Evolutionary conservation across 768 basidiomycete species (phyloP), one percentile per base, ranked within the genome.

Genomic region (Boletus huronensis): DNA sequence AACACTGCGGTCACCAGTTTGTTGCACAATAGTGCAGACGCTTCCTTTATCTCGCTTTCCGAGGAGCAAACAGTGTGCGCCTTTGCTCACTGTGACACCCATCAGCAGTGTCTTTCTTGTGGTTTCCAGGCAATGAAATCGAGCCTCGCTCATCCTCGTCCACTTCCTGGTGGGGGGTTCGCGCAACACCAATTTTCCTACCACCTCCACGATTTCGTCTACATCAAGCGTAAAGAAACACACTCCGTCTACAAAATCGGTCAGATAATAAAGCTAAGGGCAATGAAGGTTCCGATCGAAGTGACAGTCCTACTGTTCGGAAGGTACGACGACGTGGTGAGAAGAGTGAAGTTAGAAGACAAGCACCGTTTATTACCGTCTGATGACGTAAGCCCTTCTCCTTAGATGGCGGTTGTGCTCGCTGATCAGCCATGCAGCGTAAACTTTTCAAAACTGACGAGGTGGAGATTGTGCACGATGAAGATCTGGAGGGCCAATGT

Each of bases 171-270:
- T 34, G 69, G 69, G 40, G 78, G 77, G 6, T 71, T 78, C 26
- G 61, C 75, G 2, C 71, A 77, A 14, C 63, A 73, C 39, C 79
- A 79, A 3, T 64, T 73, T 10, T 57, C 63, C 0, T 90, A 83
- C 63, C 88, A 89, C 60, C 50, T 72, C 9, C 47, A 76, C 42
- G 88, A 89, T 57, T 88, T 82, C 55, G 76, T 87, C 10, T 89
- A 87, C 62, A 49, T 87, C 36, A 75, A 73, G 38, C 70, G 71
- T 16, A 55, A 67, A 34, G 52, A 61, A 14, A 58, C 59, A 11
- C 58, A 71, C 11, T 52, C 64, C 16, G 61, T 53, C 25, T 74
- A 85, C 40, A 64, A 73, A 6, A 80, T 90, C 49, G 85, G 77
- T 0, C 86, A 87, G 58, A 80, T 90, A 36, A 56, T 72, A 16